Evolutionary conservation across 371 early-diverging fungal species (phyloP).

Genomic region (Haplosporangium sp.): DNA sequence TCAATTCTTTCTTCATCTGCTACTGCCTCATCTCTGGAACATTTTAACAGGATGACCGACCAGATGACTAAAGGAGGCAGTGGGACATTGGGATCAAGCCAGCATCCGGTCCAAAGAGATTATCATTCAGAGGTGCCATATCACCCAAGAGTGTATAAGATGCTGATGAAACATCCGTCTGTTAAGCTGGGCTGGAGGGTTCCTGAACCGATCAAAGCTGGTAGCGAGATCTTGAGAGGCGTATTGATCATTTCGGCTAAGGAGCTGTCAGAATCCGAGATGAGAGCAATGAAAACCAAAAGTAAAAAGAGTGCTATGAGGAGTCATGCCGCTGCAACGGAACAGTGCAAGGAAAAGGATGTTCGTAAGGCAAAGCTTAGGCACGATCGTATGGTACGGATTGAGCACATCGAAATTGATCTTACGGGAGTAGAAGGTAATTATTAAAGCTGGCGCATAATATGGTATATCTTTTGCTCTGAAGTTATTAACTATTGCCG

Average conservation of each 20-base stretch:
- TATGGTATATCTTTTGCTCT: background rate
- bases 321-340: no score
- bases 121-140: background rate
- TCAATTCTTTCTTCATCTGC: background rate
- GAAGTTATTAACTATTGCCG: background rate
- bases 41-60: background rate
- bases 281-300: constrained; percentile 16
- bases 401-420: constrained; percentile 39
- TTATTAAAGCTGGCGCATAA: background rate
- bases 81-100: background rate
- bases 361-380: background rate
- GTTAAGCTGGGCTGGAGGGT: constrained; percentile 44
- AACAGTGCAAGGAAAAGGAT: background rate
- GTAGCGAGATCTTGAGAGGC: constrained; percentile 37
- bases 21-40: background rate
- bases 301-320: background rate
- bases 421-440: constrained; percentile 45
- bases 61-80: no score
- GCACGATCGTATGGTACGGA: constrained; percentile 16
- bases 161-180: constrained; percentile 32
- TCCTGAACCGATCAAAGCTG: constrained; percentile 52
- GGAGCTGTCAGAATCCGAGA: constrained; percentile 12
- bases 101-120: background rate
- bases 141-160: constrained; percentile 24
- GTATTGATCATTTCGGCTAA: constrained; percentile 39